A percentile compares a stretch with the other conserved stretches of the same genome.
Conservation (phyloP, 441 rosid genomes). For the Populus hybrid region DNA sequence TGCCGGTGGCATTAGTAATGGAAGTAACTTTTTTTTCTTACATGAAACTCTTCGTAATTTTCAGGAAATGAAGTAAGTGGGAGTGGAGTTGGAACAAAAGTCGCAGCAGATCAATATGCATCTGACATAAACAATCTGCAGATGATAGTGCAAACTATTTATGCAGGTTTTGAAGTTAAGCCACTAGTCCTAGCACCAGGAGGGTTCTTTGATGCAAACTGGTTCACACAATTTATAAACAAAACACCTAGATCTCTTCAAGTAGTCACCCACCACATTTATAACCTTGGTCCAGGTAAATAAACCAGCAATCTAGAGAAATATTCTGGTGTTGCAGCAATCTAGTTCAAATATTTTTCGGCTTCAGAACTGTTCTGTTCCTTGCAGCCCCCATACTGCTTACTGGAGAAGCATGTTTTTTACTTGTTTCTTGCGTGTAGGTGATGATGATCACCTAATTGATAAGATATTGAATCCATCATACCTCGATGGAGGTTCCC, state of each 20-base stretch:
- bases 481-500: conserved; percentile 50
- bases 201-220: conserved; percentile 65
- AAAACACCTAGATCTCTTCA: conserved; percentile 34
- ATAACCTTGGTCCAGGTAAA: conserved; percentile 83
- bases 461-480: conserved; percentile 79
- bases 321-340: not conserved
- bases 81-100: conserved; percentile 60
- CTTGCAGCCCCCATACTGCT: not conserved
- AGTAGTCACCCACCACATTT: conserved; percentile 74
- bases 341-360: not conserved
- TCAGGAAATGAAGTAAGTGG: conserved; percentile 81
- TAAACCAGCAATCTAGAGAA: not conserved
- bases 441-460: conserved; percentile 66
- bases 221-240: conserved; percentile 50
- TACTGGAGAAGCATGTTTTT: not conserved
- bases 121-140: conserved; percentile 48
- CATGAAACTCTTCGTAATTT: no score
- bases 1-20: not conserved
- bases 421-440: conserved; percentile 29
- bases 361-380: not conserved
- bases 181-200: conserved; percentile 76
- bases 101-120: conserved; percentile 65
- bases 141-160: conserved; percentile 45
- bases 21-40: not conserved
- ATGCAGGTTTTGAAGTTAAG: conserved; percentile 40